A percentile compares a stretch with the other conserved stretches of the same genome.
phyloP scores from a whole-genome alignment of 2,329 filamentous ascomycete species.

The Xylaria sp. region DNA sequence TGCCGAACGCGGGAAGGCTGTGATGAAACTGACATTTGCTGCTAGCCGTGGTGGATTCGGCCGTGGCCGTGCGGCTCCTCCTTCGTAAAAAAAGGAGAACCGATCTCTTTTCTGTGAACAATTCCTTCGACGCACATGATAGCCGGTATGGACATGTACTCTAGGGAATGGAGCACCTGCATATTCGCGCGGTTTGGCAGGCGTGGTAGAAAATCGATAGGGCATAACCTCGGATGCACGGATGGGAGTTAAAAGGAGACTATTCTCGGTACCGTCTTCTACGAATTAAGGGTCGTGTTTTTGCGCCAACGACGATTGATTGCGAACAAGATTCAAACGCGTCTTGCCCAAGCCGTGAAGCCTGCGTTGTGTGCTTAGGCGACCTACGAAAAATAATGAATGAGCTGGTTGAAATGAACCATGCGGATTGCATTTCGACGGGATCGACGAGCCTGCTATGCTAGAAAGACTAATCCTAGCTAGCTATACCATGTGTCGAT shows the following conservation, averaged over 20 bases:
- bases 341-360: conserved; percentile 14
- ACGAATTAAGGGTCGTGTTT: conserved; percentile 35
- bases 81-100: conserved; percentile 52
- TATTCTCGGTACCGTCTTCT: conserved; percentile 34
- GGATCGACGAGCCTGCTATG: neutral
- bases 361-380: conserved; percentile 10
- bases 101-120: conserved; percentile 37
- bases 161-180: conserved; percentile 38
- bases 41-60: conserved; percentile 77
- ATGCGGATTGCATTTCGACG: conserved; percentile 1
- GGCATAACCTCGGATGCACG: conserved; percentile 41
- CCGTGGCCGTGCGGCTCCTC: conserved; percentile 77
- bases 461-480: conserved; percentile 1
- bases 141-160: conserved; percentile 33
- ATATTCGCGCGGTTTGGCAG: conserved; percentile 43
- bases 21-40: conserved; percentile 19
- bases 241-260: conserved; percentile 36
- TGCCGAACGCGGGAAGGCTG: conserved; percentile 2
- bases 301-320: conserved; percentile 29
- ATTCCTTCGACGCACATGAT: conserved; percentile 32
- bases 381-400: conserved; percentile 10
- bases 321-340: conserved; percentile 16
- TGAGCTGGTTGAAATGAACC: conserved; percentile 5
- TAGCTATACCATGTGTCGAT: neutral
- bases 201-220: conserved; percentile 43